These are phyloP conservation scores for Chlorella sp. DNA, from an alignment of 139 green algal genomes.

Conservation along the genomic window DNA sequence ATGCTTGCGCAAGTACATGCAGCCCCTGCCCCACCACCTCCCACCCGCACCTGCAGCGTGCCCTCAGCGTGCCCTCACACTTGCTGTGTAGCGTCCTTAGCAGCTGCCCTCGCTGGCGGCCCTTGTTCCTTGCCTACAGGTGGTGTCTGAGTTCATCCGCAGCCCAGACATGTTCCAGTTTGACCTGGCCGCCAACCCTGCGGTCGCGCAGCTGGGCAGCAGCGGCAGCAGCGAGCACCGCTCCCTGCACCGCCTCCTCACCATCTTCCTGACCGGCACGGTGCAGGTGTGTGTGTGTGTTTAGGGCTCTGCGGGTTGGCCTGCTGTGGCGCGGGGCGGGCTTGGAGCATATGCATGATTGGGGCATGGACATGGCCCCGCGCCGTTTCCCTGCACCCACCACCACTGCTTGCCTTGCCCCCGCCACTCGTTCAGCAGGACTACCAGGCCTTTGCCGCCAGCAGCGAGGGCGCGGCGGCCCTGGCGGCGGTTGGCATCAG, in stretches of 20 bases:
- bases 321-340: too few species aligned
- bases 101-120: too few species aligned
- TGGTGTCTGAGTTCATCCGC: slow-evolving; percentile 45
- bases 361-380: too few species aligned
- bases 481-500: slow-evolving; percentile 13
- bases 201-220: slow-evolving; percentile 27
- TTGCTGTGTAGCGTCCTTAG: too few species aligned
- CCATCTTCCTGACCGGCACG: slow-evolving; percentile 30
- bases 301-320: too few species aligned
- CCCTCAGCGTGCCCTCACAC: too few species aligned
- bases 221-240: background rate
- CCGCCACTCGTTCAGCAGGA: background rate
- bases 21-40: too few species aligned
- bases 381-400: background rate
- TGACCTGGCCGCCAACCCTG: slow-evolving; percentile 44
- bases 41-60: too few species aligned
- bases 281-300: slow-evolving; percentile 38
- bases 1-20: too few species aligned
- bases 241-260: slow-evolving; percentile 40
- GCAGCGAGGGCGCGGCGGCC: background rate
- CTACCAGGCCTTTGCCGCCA: slow-evolving; percentile 39
- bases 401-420: background rate
- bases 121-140: background rate
- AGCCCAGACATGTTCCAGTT: slow-evolving; percentile 48
- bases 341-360: too few species aligned